phyloP scores from a whole-genome alignment of 2,329 filamentous ascomycete genomes.

The Grosmannia clavigera region DNA sequence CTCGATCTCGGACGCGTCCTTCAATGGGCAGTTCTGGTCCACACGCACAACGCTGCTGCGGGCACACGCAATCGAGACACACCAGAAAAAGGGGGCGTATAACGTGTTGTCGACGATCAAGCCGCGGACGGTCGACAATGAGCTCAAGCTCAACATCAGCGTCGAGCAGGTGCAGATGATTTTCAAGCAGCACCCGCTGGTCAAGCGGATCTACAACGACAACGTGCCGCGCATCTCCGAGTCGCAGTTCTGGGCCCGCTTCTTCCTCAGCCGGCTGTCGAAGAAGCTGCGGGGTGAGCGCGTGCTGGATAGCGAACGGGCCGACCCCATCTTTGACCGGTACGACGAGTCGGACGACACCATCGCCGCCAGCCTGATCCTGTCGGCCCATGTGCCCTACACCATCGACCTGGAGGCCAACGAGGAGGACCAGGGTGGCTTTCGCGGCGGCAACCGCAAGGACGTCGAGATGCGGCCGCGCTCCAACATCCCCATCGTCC shows the following conservation, averaged over 20 bases:
- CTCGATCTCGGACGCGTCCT: slow-evolving; percentile 65
- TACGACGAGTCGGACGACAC: slow-evolving; percentile 67
- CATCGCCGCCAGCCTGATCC: slow-evolving; percentile 36
- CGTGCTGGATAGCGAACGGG: slow-evolving; percentile 62
- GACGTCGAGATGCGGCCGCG: slow-evolving; percentile 82
- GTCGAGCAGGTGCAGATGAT: slow-evolving; percentile 90
- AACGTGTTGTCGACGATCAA: slow-evolving; percentile 90
- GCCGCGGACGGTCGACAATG: slow-evolving; percentile 60
- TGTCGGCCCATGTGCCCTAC: slow-evolving; percentile 61
- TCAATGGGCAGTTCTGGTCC: slow-evolving; percentile 91
- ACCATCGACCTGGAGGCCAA: slow-evolving; percentile 91
- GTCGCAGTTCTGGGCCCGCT: slow-evolving; percentile 80
- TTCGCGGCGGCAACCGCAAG: slow-evolving; percentile 68
- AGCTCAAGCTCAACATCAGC: slow-evolving; percentile 64
- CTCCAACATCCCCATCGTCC: slow-evolving; percentile 74
- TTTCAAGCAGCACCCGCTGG: slow-evolving; percentile 82
- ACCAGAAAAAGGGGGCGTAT: slow-evolving; percentile 78
- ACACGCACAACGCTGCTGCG: slow-evolving; percentile 75
- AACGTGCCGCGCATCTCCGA: slow-evolving; percentile 74
- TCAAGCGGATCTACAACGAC: slow-evolving; percentile 85
- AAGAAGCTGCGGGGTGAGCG: slow-evolving; percentile 89
- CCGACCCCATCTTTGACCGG: slow-evolving; percentile 68
- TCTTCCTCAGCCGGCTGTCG: slow-evolving; percentile 81
- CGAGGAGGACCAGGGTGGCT: slow-evolving; percentile 84
- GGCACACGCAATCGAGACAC: slow-evolving; percentile 78